phyloP scores from a whole-genome alignment of 345 rosid genomes.

The Passiflora organensis region DNA sequence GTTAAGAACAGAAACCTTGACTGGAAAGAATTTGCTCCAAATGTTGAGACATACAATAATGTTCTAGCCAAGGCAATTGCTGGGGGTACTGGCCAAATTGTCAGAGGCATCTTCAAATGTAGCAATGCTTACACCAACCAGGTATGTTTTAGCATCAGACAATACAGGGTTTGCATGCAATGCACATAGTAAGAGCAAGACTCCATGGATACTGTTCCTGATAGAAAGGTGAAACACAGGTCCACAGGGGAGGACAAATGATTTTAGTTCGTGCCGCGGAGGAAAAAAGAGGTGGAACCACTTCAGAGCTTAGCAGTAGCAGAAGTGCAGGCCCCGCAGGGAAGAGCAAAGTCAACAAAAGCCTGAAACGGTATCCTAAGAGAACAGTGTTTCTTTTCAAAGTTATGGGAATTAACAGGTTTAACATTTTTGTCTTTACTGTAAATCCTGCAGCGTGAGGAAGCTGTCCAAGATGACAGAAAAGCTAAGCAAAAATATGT shows the following conservation, averaged over 20 bases:
- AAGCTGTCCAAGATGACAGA: constrained; percentile 73
- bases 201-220: neutral
- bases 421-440: neutral
- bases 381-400: constrained; percentile 2
- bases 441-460: constrained; percentile 42
- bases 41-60: constrained; percentile 62
- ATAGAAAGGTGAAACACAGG: constrained; percentile 26
- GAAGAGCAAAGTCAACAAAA: constrained; percentile 58
- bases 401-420: neutral
- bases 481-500: constrained; percentile 70
- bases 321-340: constrained; percentile 31
- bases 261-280: constrained; percentile 48
- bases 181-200: no score
- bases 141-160: constrained; percentile 50
- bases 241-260: constrained; percentile 75
- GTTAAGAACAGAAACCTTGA: constrained; percentile 33
- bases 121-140: constrained; percentile 78
- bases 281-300: constrained; percentile 33
- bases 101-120: constrained; percentile 69
- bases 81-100: constrained; percentile 92
- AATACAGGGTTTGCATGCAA: no score
- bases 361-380: constrained; percentile 63
- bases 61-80: constrained; percentile 81
- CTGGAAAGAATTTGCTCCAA: constrained; percentile 86
- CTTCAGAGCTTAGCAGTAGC: constrained; percentile 27